A percentile compares a stretch with the other conserved stretches of the same genome.
phyloP scores from a whole-genome alignment of 345 rosid species.

The Abelmoschus esculentus region DNA sequence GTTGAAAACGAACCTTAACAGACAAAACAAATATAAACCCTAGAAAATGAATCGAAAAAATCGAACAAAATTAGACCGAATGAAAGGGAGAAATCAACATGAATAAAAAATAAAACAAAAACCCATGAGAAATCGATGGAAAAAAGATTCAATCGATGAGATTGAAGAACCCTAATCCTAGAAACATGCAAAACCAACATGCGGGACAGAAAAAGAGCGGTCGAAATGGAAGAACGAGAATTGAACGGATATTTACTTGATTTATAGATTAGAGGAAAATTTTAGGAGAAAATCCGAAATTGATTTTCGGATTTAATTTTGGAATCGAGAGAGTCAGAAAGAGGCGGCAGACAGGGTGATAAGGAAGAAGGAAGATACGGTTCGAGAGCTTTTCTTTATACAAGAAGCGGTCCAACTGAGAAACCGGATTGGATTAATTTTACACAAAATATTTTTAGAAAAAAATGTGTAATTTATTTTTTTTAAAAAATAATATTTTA shows the following conservation, averaged over 20 bases:
- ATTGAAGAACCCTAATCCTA: conserved; percentile 37
- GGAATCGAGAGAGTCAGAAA: background rate
- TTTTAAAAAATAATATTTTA: too few relatives aligned
- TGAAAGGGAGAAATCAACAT: background rate
- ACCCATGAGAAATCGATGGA: background rate
- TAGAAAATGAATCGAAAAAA: background rate
- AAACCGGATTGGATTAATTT: background rate
- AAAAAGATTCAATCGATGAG: conserved; percentile 8
- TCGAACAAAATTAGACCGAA: background rate
- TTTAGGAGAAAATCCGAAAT: background rate
- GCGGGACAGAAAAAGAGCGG: background rate
- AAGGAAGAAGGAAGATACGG: background rate
- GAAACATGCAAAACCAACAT: conserved; percentile 10
- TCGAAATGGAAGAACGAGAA: conserved; percentile 12
- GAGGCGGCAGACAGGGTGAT: background rate
- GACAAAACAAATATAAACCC: background rate
- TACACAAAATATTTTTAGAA: background rate
- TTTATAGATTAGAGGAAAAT: conserved; percentile 2
- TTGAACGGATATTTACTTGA: background rate
- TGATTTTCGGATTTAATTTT: background rate
- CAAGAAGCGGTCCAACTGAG: background rate
- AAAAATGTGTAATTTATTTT: background rate
- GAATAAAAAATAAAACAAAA: background rate
- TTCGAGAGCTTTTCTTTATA: background rate
- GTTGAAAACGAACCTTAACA: background rate